These are phyloP conservation scores for Biscogniauxia sp. DNA, from an alignment of 2,329 filamentous ascomycete species.

Conservation along the genomic window DNA sequence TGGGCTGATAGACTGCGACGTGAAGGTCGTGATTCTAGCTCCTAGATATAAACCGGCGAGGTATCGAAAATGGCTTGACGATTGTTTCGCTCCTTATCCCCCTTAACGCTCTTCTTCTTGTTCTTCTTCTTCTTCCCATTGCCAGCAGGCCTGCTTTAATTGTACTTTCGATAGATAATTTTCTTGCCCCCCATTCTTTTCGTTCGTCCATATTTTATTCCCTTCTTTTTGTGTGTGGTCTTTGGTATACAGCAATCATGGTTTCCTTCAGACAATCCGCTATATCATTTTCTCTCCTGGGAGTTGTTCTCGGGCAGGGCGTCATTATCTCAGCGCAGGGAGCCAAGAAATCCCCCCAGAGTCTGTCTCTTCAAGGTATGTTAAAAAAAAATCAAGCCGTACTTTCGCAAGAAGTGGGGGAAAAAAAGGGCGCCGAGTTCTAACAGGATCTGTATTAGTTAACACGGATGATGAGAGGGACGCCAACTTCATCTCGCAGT, in stretches of 20 bases:
- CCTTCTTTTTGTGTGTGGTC: not conserved
- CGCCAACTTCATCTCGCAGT: conserved; percentile 24
- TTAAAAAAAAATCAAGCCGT: conserved; percentile 2
- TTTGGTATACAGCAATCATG: conserved; percentile 17
- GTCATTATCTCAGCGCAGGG: conserved; percentile 32
- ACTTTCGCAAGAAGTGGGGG: not conserved
- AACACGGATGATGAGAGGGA: conserved; percentile 18
- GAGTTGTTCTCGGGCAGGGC: conserved; percentile 32
- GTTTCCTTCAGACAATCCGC: conserved; percentile 17
- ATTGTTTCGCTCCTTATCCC: conserved; percentile 6
- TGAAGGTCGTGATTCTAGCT: conserved; percentile 9
- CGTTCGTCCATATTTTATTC: conserved; percentile 1
- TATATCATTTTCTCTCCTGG: conserved; percentile 22
- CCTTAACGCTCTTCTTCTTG: conserved; percentile 4
- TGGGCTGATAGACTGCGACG: conserved; percentile 8
- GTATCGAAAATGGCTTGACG: conserved; percentile 1
- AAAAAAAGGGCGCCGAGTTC: conserved; percentile 15
- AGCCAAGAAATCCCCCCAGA: conserved; percentile 24
- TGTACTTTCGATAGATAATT: conserved; percentile 14
- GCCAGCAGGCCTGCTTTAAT: conserved; percentile 25
- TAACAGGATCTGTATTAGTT: conserved; percentile 23
- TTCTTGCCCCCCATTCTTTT: conserved; percentile 5
- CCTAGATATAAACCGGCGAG: conserved; percentile 7
- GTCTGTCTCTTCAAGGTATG: conserved; percentile 30
- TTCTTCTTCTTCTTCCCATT: conserved; percentile 4